phyloP scores from a whole-genome alignment of 208 protist genomes.

The Acanthamoeba healyi region DNA sequence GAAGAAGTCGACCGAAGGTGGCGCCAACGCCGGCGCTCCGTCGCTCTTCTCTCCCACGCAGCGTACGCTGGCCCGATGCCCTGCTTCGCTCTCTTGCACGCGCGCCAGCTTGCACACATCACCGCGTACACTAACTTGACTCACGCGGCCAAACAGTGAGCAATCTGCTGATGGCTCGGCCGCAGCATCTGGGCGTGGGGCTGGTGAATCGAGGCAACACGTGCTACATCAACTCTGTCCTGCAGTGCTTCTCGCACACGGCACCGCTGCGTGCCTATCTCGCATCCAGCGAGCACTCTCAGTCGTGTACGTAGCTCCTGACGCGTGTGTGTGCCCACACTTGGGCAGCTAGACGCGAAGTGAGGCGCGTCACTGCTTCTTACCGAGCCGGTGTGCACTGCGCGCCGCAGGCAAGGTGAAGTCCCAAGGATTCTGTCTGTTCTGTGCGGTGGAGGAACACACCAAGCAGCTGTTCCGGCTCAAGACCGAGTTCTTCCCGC shows the following conservation, averaged over 20 bases:
- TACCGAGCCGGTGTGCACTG: neutral
- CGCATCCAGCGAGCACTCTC: constrained; percentile 23
- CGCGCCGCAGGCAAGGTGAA: neutral
- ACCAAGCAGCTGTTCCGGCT: neutral
- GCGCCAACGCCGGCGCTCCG: neutral
- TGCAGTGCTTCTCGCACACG: constrained; percentile 73
- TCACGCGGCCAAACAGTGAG: too few species aligned
- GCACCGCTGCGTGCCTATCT: constrained; percentile 9
- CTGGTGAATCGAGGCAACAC: constrained; percentile 73
- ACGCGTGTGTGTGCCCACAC: too few species aligned
- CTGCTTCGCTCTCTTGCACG: too few species aligned
- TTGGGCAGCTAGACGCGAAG: neutral
- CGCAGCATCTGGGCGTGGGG: constrained; percentile 37
- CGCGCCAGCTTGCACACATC: too few species aligned
- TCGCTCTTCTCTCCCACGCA: neutral
- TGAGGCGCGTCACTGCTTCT: too few species aligned
- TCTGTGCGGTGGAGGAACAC: constrained; percentile 62
- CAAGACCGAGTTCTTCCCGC: constrained; percentile 68
- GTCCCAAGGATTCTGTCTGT: neutral
- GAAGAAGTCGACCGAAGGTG: constrained; percentile 9
- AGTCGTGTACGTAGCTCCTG: constrained; percentile 33
- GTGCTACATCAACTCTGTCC: constrained; percentile 79
- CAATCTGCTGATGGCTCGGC: neutral
- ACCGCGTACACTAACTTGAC: too few species aligned
- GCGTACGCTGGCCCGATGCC: too few species aligned